Evolutionary conservation across 164 flowering plant species (phyloP), one percentile per base, ranked within the genome.

Genomic region (Buxus sempervirens): DNA sequence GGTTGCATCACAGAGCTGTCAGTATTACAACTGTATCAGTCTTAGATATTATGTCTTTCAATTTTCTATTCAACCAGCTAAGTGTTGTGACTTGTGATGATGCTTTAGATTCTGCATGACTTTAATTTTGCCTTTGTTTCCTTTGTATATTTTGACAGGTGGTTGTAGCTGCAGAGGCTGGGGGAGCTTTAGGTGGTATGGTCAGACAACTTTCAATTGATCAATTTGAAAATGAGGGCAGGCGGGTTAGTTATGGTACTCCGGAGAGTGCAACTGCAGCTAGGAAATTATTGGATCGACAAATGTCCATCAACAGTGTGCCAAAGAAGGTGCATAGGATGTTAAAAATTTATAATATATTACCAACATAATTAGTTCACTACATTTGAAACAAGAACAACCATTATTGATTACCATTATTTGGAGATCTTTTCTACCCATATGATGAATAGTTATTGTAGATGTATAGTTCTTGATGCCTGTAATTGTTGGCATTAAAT

Each of bases 181-280:
- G 97, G 16, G 95, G 95, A 61, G 91, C 91, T 67, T 75, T 87
- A 62, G 95, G 95, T 74, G 91, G 95, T 58, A 84, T 87, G 91
- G 95, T 89, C 28, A 83, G 91, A 64, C 90, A 86, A 71, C 89
- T 89, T 67, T 87, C 95, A n/a, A 87, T 89, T 73, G 95, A 89
- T 76, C 95, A 87, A 68, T 89, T 89, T 83, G 91, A 89, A 78
- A 63, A 63, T 36, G 51, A 63, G 18, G 98, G 98, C 69, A 81
- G 99, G 63, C 87, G 98, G 41, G 99, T 93, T 67, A 85, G 99
- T 72, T 96, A 96, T 84, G 99, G 99, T 60, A 96, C 96, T 36
- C 98, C 97, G 55, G 99, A 93, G 73, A 91, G 78, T 88, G 96
- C 99, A 69, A 86, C 88, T 72, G 99, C 99, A 15, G 99, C 99